Base-by-base conservation (phyloP, 2,329 filamentous ascomycete species). In the Cordyceps cateniannulata region DNA sequence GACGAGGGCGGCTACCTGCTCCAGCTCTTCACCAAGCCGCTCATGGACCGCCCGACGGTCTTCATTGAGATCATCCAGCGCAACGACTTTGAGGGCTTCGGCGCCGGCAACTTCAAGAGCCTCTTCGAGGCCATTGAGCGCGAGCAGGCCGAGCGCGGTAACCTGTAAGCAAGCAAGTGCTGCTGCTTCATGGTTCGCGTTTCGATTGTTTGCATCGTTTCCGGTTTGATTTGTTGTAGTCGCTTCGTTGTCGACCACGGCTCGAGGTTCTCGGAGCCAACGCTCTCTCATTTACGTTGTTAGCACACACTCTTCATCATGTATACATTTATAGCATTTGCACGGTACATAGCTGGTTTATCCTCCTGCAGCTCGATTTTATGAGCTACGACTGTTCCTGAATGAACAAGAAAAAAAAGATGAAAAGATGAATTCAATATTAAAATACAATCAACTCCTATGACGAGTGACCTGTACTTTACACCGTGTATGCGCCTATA, bases 41-140 rank as follows among this genome's bases (percentile, higher is more conserved):
- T 97, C 66, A 90, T 96, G 88, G 93, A 97, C 75, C 86, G 93
- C 14, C 93, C 93, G 25, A 97, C 93, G 3, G 93, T 97, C 29
- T 97, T 97, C 72, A 86, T 97, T 65, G 93, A 97, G 82, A 96
- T 97, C 68, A 97, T 97, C 68, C 92, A 97, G 79, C 80, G 93
- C 61, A 88, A 96, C 68, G 87, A 91, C 65, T 97, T 97, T 73
- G 87, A 89, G 35, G 93, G 93, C 0, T 97, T 97, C 68, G 93
- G 93, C 4, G 93, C 93, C 0, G 93, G 93, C 1, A 98, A 97
- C 75, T 97, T 97, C 79, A 96, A 92, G 84, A 92, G 88, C 63
- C 70, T 97, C 68, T 97, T 97, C 69, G 93, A 97, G 80, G 93
- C 93, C 3, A 96, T 97, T 72, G 93, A 97, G 81, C 80, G 93